Percentiles rank a stretch among this genome's conserved stretches.
phyloP scores from a whole-genome alignment of 2,329 filamentous ascomycete species.

The Diaporthe humulicola region DNA sequence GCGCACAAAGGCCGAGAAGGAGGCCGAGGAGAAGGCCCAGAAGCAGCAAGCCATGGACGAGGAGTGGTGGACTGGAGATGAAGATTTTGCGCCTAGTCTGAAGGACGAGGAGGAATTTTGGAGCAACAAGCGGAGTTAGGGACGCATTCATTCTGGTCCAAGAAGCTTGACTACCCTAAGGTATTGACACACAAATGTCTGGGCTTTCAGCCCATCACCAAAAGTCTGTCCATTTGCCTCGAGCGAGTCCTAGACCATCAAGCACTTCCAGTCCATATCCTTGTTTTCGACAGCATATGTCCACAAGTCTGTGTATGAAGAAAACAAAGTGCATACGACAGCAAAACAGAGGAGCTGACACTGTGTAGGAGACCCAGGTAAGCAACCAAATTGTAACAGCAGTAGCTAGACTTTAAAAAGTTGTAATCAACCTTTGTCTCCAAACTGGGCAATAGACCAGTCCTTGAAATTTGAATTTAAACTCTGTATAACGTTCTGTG shows the following conservation, averaged over 20 bases:
- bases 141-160: no score
- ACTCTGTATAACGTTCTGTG: background rate
- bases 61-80: constrained; percentile 17
- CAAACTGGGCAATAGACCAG: no score
- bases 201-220: no score
- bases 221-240: background rate
- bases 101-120: background rate
- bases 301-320: background rate
- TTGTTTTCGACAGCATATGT: background rate
- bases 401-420: background rate
- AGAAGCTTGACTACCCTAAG: no score
- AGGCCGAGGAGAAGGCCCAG: background rate
- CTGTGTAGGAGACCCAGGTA: background rate
- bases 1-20: background rate
- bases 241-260: background rate
- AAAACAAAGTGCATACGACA: background rate
- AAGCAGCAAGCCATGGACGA: background rate
- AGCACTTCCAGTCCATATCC: background rate
- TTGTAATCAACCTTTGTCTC: background rate
- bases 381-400: background rate
- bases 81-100: background rate
- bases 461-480: background rate
- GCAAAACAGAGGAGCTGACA: background rate
- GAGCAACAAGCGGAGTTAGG: background rate
- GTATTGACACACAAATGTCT: background rate